Evolutionary conservation across 148 eudicot genomes (phyloP).

Genomic region (Euryodendron excelsum): DNA sequence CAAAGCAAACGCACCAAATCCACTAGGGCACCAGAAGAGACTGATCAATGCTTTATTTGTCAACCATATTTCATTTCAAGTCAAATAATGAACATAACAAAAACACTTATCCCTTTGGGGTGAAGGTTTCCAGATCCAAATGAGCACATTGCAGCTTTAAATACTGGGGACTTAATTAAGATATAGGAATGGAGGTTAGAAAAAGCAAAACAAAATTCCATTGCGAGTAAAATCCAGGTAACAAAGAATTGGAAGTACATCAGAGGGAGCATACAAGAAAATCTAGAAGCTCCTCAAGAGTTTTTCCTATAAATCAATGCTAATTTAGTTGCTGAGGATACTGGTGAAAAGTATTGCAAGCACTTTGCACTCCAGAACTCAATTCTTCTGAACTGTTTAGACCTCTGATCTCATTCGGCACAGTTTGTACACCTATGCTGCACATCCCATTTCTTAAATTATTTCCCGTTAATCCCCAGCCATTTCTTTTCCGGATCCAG

Average conservation of each 20-base stretch:
- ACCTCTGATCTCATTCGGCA: slow-evolving; percentile 29
- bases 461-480: slow-evolving; percentile 45
- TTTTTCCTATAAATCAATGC: slow-evolving; percentile 18
- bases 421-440: slow-evolving; percentile 28
- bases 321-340: slow-evolving; percentile 24
- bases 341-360: slow-evolving; percentile 39
- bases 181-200: background rate
- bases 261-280: slow-evolving; percentile 15
- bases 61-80: background rate
- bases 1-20: background rate
- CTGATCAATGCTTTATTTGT: background rate
- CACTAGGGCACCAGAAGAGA: background rate
- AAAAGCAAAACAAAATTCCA: background rate
- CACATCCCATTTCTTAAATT: slow-evolving; percentile 36
- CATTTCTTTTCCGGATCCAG: slow-evolving; percentile 45
- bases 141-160: too few relatives aligned
- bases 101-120: slow-evolving; percentile 5
- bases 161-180: too few relatives aligned
- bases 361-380: slow-evolving; percentile 38
- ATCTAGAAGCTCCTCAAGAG: slow-evolving; percentile 13
- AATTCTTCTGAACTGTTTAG: slow-evolving; percentile 35
- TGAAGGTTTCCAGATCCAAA: background rate
- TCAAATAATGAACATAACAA: slow-evolving; percentile 14
- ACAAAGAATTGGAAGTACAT: slow-evolving; percentile 19
- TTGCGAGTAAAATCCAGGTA: background rate